These are phyloP conservation scores for Hericium rajendrae DNA, from an alignment of 768 basidiomycete species.

Conservation along the genomic window DNA sequence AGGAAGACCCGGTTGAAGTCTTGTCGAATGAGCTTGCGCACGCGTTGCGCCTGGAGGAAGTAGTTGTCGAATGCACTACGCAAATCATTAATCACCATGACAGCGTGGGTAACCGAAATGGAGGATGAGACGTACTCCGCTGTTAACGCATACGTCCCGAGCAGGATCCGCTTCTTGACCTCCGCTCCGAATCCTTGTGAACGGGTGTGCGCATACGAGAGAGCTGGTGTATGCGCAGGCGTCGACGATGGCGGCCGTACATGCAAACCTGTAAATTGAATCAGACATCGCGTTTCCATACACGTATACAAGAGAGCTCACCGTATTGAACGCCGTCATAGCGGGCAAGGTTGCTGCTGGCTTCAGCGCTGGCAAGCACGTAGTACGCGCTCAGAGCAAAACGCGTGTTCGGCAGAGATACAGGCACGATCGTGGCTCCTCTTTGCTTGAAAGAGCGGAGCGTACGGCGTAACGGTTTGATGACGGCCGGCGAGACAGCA, in stretches of 20 bases:
- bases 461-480: constrained; percentile 34
- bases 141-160: constrained; percentile 86
- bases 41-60: constrained; percentile 83
- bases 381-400: constrained; percentile 92
- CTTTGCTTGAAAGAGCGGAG: constrained; percentile 32
- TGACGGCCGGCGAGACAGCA: constrained; percentile 43
- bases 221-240: constrained; percentile 39
- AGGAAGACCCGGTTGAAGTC: constrained; percentile 72
- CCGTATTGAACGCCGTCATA: constrained; percentile 88
- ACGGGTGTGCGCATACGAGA: constrained; percentile 58
- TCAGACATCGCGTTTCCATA: not conserved
- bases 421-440: constrained; percentile 62
- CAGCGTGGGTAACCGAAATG: not conserved
- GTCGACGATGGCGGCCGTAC: constrained; percentile 32
- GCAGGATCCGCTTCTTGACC: constrained; percentile 75
- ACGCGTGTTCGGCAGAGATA: constrained; percentile 58
- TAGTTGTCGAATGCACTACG: constrained; percentile 93
- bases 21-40: constrained; percentile 57
- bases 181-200: constrained; percentile 71
- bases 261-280: constrained; percentile 35
- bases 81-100: not conserved
- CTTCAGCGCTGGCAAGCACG: constrained; percentile 90
- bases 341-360: constrained; percentile 82
- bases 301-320: constrained; percentile 15
- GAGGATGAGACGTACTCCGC: constrained; percentile 59